Evolutionary conservation across 1,139 yeast species (phyloP), one percentile per base, ranked within the genome.

Genomic region (Suhomyces maxii): DNA sequence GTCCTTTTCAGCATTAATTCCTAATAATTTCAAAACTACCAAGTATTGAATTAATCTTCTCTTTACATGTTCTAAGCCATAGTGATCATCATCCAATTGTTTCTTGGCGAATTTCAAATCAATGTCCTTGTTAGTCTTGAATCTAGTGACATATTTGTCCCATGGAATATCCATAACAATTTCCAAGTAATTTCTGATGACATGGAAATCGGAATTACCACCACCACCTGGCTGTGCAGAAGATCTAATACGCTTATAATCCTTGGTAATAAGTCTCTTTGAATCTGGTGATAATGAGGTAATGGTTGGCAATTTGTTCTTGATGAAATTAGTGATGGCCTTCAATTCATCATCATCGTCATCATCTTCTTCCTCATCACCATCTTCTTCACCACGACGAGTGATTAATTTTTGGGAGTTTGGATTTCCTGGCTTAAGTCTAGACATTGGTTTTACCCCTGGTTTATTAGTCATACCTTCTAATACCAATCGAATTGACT

Each of bases 21-120:
- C 76, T 45, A 84, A 79, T 36, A 89, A 71, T 53, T 87, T 85
- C 56, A 88, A 68, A 10, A 89, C 91, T 8, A 93, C 90, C 42
- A 89, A 69, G 59, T 89, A 89, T 61, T 91, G 96, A 40, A 90
- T 67, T 46, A 91, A 76, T 45, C 97, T 76, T 56, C 80, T 85
- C 64, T 91, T 91, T 42, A 89, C 96, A 52, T 84, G 82, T 48
- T 83, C 82, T 60, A 91, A 73, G 0, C 97, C 97, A 61, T 82
- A 88, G 66, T 91, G 97, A 55, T 89, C 97, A 32, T 74, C 76
- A 60, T 90, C 89, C 36, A 91, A 70, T 50, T 83, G 82, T 14
- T 67, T 63, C 48, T 77, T 76, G 0, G 96, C 95, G 10, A 64
- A 65, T 1, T 57, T 63, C 25, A 88, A 65, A 54, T 86, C 82